Conservation (phyloP, 495 filamentous ascomycete genomes). For the Talaromyces nanjingensis region DNA sequence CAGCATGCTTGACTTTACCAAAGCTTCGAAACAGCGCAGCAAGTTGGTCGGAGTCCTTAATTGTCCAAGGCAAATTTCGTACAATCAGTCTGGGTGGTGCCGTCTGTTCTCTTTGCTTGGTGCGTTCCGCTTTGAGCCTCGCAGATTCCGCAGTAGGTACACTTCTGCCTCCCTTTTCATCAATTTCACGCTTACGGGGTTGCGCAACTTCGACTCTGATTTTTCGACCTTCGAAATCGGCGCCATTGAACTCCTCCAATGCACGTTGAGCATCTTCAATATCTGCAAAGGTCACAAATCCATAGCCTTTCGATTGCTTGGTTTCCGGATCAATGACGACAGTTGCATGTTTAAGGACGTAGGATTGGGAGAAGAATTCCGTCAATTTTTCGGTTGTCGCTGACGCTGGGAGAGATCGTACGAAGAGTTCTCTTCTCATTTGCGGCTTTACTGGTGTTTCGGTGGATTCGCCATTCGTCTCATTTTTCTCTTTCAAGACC, state of each 20-base stretch:
- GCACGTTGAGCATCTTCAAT: constrained; percentile 81
- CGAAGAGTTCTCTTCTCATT: constrained; percentile 70
- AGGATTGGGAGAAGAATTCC: constrained; percentile 85
- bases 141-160: constrained; percentile 37
- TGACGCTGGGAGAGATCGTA: constrained; percentile 71
- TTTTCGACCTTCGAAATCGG: constrained; percentile 66
- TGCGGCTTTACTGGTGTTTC: constrained; percentile 21
- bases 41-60: constrained; percentile 78
- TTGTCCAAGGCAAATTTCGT: constrained; percentile 92
- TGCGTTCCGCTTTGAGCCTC: constrained; percentile 50
- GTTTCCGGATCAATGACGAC: constrained; percentile 75
- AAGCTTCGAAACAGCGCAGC: constrained; percentile 70
- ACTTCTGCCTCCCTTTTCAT: constrained; percentile 42
- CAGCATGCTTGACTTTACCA: constrained; percentile 80
- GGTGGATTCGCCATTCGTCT: constrained; percentile 11
- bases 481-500: constrained; percentile 11
- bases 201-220: constrained; percentile 85
- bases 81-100: constrained; percentile 82
- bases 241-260: constrained; percentile 66
- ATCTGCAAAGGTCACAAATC: constrained; percentile 95
- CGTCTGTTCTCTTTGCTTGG: constrained; percentile 47
- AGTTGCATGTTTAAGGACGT: constrained; percentile 88
- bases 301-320: constrained; percentile 82
- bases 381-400: constrained; percentile 78
- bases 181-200: constrained; percentile 65